Percentiles rank a stretch among this genome's conserved stretches.
Conservation (phyloP, 2,329 filamentous ascomycete genomes). For the Zasmidium citrigriseum region DNA sequence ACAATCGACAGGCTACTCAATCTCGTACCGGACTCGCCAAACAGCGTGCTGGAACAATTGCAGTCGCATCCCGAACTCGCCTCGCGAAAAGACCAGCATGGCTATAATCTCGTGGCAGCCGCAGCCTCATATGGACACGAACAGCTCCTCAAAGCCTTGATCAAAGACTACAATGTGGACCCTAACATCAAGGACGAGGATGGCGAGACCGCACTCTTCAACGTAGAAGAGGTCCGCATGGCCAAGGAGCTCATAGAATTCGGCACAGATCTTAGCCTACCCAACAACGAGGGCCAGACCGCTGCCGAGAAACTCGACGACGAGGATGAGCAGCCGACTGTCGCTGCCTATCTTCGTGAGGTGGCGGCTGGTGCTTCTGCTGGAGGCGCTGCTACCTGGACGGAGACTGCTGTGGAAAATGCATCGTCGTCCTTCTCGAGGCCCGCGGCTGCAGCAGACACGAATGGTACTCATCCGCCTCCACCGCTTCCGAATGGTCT, state of each 20-base stretch:
- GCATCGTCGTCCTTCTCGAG: conserved; percentile 19
- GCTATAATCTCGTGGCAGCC: conserved; percentile 92
- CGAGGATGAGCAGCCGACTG: conserved; percentile 75
- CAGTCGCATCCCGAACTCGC: conserved; percentile 74
- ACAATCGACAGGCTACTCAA: conserved; percentile 52
- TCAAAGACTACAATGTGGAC: conserved; percentile 74
- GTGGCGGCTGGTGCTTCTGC: conserved; percentile 24
- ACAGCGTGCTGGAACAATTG: conserved; percentile 72
- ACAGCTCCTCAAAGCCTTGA: conserved; percentile 72
- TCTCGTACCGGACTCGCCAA: conserved; percentile 76
- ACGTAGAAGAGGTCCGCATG: conserved; percentile 77
- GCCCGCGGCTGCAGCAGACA: conserved; percentile 28
- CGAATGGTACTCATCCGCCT: conserved; percentile 43
- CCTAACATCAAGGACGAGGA: conserved; percentile 87
- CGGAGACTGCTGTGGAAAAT: conserved; percentile 19
- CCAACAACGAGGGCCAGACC: conserved; percentile 74
- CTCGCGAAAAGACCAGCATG: conserved; percentile 79
- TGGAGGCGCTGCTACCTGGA: conserved; percentile 11
- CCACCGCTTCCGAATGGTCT: conserved; percentile 74
- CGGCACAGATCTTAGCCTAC: conserved; percentile 64
- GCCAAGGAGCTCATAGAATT: conserved; percentile 80
- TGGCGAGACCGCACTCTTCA: conserved; percentile 90
- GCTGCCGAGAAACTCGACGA: conserved; percentile 77
- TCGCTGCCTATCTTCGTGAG: conserved; percentile 69
- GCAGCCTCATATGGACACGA: conserved; percentile 90